Evolutionary conservation across 306 rosid genomes (phyloP).

Genomic region (Luffa aegyptiaca): DNA sequence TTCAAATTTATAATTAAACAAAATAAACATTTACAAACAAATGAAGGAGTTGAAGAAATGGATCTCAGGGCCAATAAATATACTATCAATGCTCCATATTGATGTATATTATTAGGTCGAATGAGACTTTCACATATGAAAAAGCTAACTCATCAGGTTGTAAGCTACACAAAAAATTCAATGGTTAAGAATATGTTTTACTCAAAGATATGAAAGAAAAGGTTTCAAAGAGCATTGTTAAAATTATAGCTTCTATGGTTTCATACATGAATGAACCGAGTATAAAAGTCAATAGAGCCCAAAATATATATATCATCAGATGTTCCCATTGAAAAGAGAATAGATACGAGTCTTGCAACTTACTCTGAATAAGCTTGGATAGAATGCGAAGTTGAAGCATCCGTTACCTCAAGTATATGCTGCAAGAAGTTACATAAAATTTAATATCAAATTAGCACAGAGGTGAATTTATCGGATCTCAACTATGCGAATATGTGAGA

Average conservation of each 20-base stretch:
- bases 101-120: not conserved
- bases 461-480: not conserved
- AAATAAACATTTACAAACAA: not conserved
- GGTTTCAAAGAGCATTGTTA: not conserved
- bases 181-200: not conserved
- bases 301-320: not conserved
- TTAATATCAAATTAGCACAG: not conserved
- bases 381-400: slow-evolving; percentile 29
- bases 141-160: not conserved
- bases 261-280: not conserved
- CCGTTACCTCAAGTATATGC: slow-evolving; percentile 51
- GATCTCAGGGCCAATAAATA: not conserved
- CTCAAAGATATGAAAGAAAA: not conserved
- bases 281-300: not conserved
- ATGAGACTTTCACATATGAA: not conserved
- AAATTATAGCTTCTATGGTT: not conserved
- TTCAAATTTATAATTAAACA: not conserved
- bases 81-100: not conserved
- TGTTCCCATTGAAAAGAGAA: not conserved
- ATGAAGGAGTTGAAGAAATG: not conserved
- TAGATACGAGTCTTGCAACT: slow-evolving; percentile 22
- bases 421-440: slow-evolving; percentile 33
- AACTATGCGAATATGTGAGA: not conserved
- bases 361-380: slow-evolving; percentile 51
- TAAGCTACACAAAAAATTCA: not conserved